Conservation (phyloP, 2,329 filamentous ascomycete species). For the Trichophyton rubrum region DNA sequence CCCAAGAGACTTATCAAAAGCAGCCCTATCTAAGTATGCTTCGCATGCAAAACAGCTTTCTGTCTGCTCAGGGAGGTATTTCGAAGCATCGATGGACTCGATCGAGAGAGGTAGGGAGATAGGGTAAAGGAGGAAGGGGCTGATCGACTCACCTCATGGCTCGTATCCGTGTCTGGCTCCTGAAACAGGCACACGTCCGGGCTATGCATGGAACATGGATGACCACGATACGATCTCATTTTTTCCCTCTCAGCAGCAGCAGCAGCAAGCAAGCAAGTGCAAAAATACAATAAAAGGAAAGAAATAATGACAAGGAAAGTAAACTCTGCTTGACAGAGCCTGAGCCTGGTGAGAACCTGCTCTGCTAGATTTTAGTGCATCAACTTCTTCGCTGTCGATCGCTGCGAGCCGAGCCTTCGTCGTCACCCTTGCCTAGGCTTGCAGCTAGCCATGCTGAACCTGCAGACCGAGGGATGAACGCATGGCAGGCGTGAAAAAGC, state of each 20-base stretch:
- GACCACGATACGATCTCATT: neutral
- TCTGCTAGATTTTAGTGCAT: neutral
- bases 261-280: neutral
- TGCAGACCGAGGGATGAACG: constrained; percentile 1
- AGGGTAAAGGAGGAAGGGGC: neutral
- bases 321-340: neutral
- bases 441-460: neutral
- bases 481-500: neutral
- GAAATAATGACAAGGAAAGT: neutral
- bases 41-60: neutral
- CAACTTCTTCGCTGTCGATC: constrained; percentile 1
- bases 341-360: neutral
- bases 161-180: neutral
- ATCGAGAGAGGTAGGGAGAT: neutral
- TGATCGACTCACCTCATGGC: neutral
- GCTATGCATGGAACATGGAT: neutral
- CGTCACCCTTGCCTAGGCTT: neutral
- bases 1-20: neutral
- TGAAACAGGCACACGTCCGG: constrained; percentile 1
- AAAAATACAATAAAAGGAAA: neutral
- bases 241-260: neutral
- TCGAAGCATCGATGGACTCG: too few relatives aligned
- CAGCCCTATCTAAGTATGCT: neutral
- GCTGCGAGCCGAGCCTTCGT: constrained; percentile 3
- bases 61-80: too few relatives aligned